These are phyloP conservation scores for Wakefieldia striispora DNA, from an alignment of 768 basidiomycete species.

Conservation along the genomic window DNA sequence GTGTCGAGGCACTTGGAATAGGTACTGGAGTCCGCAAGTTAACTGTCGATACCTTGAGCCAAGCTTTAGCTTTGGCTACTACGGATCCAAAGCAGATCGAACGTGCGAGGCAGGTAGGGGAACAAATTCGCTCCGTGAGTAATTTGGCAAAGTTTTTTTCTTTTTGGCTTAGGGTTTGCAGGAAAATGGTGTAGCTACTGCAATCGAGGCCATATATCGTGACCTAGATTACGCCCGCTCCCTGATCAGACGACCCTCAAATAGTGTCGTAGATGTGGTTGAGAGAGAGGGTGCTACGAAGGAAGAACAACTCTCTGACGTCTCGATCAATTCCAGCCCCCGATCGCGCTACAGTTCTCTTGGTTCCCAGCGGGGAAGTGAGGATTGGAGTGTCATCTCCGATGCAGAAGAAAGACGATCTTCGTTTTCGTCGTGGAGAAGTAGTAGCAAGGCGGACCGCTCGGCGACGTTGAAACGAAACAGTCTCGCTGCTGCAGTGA, in stretches of 20 bases:
- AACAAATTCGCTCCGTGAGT: slow-evolving; percentile 79
- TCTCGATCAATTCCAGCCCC: slow-evolving; percentile 27
- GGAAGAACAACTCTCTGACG: slow-evolving; percentile 36
- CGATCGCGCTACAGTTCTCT: slow-evolving; percentile 55
- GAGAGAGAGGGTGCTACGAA: slow-evolving; percentile 8
- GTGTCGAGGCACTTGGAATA: slow-evolving; percentile 94
- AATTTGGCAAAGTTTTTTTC: neutral
- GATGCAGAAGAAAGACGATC: slow-evolving; percentile 64
- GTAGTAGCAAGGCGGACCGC: slow-evolving; percentile 35
- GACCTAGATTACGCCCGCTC: slow-evolving; percentile 93
- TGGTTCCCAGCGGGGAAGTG: slow-evolving; percentile 60
- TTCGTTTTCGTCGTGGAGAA: slow-evolving; percentile 52
- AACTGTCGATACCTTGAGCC: slow-evolving; percentile 71
- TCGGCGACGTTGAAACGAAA: slow-evolving; percentile 52
- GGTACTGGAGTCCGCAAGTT: slow-evolving; percentile 87
- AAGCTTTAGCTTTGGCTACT: slow-evolving; percentile 79
- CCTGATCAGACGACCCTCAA: slow-evolving; percentile 61
- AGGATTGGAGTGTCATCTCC: slow-evolving; percentile 88
- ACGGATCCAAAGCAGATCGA: slow-evolving; percentile 87
- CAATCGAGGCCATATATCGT: slow-evolving; percentile 94
- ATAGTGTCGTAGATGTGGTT: slow-evolving; percentile 22
- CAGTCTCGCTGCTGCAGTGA: slow-evolving; percentile 59
- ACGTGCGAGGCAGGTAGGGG: slow-evolving; percentile 80
- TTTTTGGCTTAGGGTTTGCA: slow-evolving; percentile 30
- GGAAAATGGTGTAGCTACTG: slow-evolving; percentile 94